Conservation (phyloP, 2,329 filamentous ascomycete species). For the Colletotrichum musicola region DNA sequence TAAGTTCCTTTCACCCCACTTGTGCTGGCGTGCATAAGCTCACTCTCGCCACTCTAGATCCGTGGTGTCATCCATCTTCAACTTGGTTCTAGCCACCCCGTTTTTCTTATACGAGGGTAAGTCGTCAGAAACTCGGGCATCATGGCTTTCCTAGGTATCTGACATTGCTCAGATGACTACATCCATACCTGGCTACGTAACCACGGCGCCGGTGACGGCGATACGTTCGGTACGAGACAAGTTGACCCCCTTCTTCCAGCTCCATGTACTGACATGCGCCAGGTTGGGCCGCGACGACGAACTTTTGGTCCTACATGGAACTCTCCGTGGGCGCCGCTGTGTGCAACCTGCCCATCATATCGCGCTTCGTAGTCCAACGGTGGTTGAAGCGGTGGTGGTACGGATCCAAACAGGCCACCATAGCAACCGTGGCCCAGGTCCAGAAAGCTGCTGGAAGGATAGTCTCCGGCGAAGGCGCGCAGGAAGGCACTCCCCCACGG, state of each 20-base stretch:
- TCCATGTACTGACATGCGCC: neutral
- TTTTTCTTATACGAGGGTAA: conserved; percentile 2
- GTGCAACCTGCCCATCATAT: conserved; percentile 23
- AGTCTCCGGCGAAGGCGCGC: no score
- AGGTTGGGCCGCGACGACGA: conserved; percentile 26
- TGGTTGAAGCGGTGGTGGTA: conserved; percentile 15
- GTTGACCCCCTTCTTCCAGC: neutral
- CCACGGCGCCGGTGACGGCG: conserved; percentile 17
- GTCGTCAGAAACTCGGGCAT: neutral
- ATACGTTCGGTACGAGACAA: conserved; percentile 8
- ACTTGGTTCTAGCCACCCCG: neutral
- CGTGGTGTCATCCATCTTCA: conserved; percentile 16
- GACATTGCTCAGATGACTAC: neutral
- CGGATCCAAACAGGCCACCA: neutral
- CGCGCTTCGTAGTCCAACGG: conserved; percentile 12
- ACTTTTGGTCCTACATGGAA: conserved; percentile 23
- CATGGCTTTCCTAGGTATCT: neutral
- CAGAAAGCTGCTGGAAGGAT: no score
- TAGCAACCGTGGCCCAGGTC: conserved; percentile 3
- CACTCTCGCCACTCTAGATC: neutral
- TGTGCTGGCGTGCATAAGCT: neutral
- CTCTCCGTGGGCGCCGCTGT: conserved; percentile 11
- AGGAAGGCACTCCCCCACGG: no score
- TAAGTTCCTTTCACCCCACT: neutral
- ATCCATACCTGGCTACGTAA: conserved; percentile 23